These are phyloP conservation scores for Talaromyces atroroseus DNA, from an alignment of 2,329 filamentous ascomycete genomes.

Conservation along the genomic window DNA sequence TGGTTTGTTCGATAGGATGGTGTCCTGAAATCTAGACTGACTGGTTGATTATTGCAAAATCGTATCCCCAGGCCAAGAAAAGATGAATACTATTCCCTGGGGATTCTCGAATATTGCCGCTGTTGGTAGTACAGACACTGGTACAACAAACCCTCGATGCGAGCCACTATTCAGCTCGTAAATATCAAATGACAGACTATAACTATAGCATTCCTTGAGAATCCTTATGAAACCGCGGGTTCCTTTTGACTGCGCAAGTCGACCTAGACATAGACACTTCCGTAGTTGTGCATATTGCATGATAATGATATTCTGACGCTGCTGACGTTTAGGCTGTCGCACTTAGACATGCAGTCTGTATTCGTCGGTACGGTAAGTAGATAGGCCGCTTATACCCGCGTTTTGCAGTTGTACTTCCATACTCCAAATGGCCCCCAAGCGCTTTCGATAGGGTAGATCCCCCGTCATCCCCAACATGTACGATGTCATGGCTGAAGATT, in stretches of 20 bases:
- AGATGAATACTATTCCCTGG: neutral
- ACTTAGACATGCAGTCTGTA: neutral
- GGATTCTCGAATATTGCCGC: conserved; percentile 6
- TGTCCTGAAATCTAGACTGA: neutral
- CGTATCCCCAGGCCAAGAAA: neutral
- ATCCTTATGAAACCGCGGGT: neutral
- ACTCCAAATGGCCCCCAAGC: neutral
- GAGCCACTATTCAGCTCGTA: neutral
- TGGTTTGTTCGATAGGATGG: neutral
- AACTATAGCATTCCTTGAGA: neutral
- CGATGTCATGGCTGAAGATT: neutral
- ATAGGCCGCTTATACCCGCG: too few relatives aligned
- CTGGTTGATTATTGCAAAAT: neutral
- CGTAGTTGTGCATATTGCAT: neutral
- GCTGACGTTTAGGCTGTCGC: neutral
- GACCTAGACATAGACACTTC: neutral
- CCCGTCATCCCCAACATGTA: neutral
- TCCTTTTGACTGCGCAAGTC: neutral
- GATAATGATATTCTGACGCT: neutral
- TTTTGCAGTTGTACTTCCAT: neutral
- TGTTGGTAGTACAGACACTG: neutral
- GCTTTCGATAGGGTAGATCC: neutral
- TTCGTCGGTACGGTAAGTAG: neutral
- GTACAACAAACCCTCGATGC: neutral
- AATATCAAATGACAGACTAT: neutral